Evolutionary conservation across 2,329 filamentous ascomycete genomes (phyloP).

Genomic region (Aspergillus sp.): DNA sequence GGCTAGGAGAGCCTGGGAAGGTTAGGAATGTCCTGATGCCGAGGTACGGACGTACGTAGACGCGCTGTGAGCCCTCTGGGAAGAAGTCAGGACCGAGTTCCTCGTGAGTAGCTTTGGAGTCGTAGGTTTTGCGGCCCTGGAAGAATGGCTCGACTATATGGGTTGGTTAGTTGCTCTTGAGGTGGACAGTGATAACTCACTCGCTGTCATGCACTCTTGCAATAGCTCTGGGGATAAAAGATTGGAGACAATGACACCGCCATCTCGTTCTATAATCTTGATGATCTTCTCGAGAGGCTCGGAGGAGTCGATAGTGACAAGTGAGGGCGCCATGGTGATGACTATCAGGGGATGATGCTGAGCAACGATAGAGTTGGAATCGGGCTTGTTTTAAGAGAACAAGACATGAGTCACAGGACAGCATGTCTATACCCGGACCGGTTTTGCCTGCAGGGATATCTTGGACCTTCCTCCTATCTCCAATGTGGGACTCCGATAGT

Average conservation of each 20-base stretch:
- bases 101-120: conserved; percentile 1
- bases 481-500: background rate
- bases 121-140: conserved; percentile 1
- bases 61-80: conserved; percentile 2
- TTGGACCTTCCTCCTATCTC: background rate
- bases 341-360: background rate
- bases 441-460: background rate
- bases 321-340: background rate
- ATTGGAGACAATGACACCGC: conserved; percentile 5
- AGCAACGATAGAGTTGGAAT: background rate
- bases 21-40: background rate
- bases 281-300: conserved; percentile 3
- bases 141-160: conserved; percentile 2
- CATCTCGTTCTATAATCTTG: conserved; percentile 1
- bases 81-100: conserved; percentile 9
- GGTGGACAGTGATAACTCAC: background rate
- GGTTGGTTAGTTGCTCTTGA: background rate
- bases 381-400: background rate
- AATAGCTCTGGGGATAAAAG: conserved; percentile 1
- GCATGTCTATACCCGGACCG: background rate
- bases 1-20: background rate
- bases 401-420: background rate
- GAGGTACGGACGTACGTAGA: background rate
- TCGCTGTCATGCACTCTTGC: conserved; percentile 4
- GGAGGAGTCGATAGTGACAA: conserved; percentile 1